A percentile compares a stretch with the other conserved stretches of the same genome.
Evolutionary conservation across 139 green algal genomes (phyloP).

Genomic region (Chlorella sp.): DNA sequence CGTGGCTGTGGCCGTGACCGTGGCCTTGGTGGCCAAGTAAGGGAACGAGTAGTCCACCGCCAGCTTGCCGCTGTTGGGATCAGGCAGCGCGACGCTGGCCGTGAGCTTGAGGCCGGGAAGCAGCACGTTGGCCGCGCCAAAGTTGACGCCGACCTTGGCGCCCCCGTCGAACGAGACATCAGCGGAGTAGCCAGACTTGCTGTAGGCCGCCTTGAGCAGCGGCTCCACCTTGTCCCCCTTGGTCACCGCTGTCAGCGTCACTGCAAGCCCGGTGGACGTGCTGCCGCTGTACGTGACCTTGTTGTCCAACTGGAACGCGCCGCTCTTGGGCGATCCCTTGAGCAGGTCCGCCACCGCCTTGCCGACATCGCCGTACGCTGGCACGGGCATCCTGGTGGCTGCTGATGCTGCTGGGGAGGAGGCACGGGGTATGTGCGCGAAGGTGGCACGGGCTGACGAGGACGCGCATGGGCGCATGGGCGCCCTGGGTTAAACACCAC

Average conservation of each 20-base stretch:
- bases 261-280: slow-evolving; percentile 25
- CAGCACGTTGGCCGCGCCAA: slow-evolving; percentile 1
- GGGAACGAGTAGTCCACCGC: slow-evolving; percentile 33
- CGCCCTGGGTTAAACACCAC: no score
- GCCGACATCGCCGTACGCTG: slow-evolving; percentile 32
- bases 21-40: slow-evolving; percentile 28
- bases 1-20: slow-evolving; percentile 25
- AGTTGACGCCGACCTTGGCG: slow-evolving; percentile 12
- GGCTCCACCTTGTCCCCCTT: slow-evolving; percentile 41
- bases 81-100: slow-evolving; percentile 10
- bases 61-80: slow-evolving; percentile 36
- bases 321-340: slow-evolving; percentile 20
- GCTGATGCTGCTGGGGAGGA: no score
- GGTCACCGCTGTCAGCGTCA: slow-evolving; percentile 16
- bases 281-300: slow-evolving; percentile 27
- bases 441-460: no score
- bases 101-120: slow-evolving; percentile 29
- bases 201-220: slow-evolving; percentile 19
- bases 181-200: slow-evolving; percentile 16
- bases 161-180: slow-evolving; percentile 6
- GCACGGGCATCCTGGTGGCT: slow-evolving; percentile 6
- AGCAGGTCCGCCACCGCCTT: slow-evolving; percentile 39
- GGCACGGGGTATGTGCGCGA: no score
- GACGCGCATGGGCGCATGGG: no score
- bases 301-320: slow-evolving; percentile 34